Conservation (phyloP, 2,329 filamentous ascomycete species). For the Graphium sp. region DNA sequence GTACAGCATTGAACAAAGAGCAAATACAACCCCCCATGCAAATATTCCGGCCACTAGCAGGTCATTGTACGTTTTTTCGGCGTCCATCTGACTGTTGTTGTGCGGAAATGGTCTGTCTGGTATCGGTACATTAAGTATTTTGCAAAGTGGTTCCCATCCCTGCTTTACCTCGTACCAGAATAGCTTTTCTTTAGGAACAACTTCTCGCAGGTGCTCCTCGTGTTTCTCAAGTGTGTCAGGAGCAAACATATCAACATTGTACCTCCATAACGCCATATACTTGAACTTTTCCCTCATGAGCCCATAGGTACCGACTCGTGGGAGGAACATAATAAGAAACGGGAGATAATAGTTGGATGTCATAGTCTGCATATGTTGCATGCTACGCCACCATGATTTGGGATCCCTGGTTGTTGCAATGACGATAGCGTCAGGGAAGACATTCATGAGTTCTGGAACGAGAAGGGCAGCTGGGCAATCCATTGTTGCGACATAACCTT, state of each 20-base stretch:
- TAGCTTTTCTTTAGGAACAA: slow-evolving; percentile 15
- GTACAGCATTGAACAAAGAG: neutral
- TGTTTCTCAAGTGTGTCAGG: slow-evolving; percentile 9
- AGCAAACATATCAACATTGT: slow-evolving; percentile 11
- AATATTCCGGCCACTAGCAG: slow-evolving; percentile 2
- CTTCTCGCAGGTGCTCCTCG: slow-evolving; percentile 13
- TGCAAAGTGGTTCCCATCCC: slow-evolving; percentile 17
- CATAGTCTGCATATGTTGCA: slow-evolving; percentile 14
- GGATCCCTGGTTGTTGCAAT: slow-evolving; percentile 23
- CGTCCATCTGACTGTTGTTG: slow-evolving; percentile 10
- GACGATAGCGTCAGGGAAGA: slow-evolving; percentile 31
- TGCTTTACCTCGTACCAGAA: slow-evolving; percentile 17
- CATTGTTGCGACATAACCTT: slow-evolving; percentile 18
- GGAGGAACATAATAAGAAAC: slow-evolving; percentile 14
- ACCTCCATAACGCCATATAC: slow-evolving; percentile 10
- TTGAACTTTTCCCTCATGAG: slow-evolving; percentile 11
- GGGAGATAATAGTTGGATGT: slow-evolving; percentile 16
- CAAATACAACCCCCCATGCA: slow-evolving; percentile 1
- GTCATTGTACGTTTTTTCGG: slow-evolving; percentile 4
- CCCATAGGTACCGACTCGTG: slow-evolving; percentile 14
- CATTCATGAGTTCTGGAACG: slow-evolving; percentile 24
- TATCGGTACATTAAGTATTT: slow-evolving; percentile 15
- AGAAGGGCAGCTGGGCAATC: slow-evolving; percentile 25
- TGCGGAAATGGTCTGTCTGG: slow-evolving; percentile 17
- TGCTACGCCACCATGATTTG: slow-evolving; percentile 16